Evolutionary conservation across 2,329 filamentous ascomycete species (phyloP).

Genomic region (Botryotinia convoluta): DNA sequence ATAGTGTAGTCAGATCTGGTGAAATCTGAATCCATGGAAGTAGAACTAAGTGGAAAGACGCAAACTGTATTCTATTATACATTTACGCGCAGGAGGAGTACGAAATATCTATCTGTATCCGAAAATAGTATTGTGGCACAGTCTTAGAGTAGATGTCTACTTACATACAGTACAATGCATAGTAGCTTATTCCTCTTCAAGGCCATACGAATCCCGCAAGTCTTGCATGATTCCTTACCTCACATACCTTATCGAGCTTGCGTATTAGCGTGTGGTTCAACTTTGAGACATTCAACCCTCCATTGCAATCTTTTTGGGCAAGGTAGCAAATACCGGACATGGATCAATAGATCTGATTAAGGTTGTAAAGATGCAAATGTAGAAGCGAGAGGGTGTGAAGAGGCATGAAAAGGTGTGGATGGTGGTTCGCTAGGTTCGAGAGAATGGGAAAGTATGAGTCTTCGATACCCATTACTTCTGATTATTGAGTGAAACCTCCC

Average conservation of each 20-base stretch:
- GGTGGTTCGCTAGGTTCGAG: constrained; percentile 1
- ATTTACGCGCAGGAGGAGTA: not conserved
- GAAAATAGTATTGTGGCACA: not conserved
- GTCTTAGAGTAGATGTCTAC: not conserved
- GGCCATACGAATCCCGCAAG: not conserved
- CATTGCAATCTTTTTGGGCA: constrained; percentile 8
- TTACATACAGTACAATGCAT: not conserved
- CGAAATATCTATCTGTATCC: not conserved
- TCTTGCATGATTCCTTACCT: not conserved
- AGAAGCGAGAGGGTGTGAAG: constrained; percentile 6
- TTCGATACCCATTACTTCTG: not conserved
- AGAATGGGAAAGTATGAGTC: constrained; percentile 14
- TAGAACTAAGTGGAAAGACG: not conserved
- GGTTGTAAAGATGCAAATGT: not conserved
- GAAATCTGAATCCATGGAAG: not conserved
- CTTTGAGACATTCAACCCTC: constrained; percentile 15
- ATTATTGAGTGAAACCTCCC: constrained; percentile 13
- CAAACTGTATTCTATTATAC: not conserved
- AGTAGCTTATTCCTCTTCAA: not conserved
- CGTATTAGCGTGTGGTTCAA: constrained; percentile 18
- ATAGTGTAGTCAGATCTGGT: not conserved
- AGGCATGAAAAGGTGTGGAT: constrained; percentile 5
- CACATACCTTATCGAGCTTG: constrained; percentile 2
- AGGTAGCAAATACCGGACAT: constrained; percentile 17
- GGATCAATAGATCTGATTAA: constrained; percentile 3